Evolutionary conservation across 768 basidiomycete species (phyloP).

Genomic region (Lactifluus volemus): DNA sequence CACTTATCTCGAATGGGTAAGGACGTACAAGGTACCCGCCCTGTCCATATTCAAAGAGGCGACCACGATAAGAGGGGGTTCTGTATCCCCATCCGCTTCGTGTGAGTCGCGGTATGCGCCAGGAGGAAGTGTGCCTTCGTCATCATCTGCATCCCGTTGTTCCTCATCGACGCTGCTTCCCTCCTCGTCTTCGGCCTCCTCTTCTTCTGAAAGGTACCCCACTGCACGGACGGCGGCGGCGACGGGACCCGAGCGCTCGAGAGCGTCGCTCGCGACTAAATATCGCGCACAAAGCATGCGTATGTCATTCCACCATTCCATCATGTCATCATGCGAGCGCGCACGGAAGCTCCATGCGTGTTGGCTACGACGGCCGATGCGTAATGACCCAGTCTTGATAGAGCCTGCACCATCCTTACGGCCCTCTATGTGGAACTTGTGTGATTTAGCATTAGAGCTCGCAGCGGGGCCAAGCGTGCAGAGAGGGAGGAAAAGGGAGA

Average conservation of each 20-base stretch:
- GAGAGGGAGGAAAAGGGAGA: conserved; percentile 85
- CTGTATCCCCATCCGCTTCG: conserved; percentile 35
- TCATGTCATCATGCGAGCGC: conserved; percentile 90
- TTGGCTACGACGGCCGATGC: conserved; percentile 31
- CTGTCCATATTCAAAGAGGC: conserved; percentile 32
- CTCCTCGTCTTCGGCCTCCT: conserved; percentile 50
- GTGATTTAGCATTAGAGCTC: conserved; percentile 50
- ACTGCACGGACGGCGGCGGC: conserved; percentile 84
- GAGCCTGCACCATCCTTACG: conserved; percentile 73
- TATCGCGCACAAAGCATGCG: conserved; percentile 90
- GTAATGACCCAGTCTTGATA: conserved; percentile 47
- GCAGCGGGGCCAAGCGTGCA: conserved; percentile 95
- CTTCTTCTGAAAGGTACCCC: conserved; percentile 83
- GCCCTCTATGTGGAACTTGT: conserved; percentile 98
- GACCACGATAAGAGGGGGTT: conserved; percentile 53
- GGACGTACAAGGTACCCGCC: conserved; percentile 56
- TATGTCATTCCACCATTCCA: conserved; percentile 99
- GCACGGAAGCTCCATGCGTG: conserved; percentile 88
- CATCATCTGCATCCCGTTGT: conserved; percentile 39
- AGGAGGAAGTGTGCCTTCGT: conserved; percentile 40
- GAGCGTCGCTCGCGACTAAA: conserved; percentile 86
- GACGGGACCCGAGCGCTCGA: conserved; percentile 88
- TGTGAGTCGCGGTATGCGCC: conserved; percentile 29
- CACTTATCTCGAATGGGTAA: background rate
- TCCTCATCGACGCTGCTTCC: conserved; percentile 52